Conservation (phyloP, 2,329 filamentous ascomycete species). For the Zarea fungicola region DNA sequence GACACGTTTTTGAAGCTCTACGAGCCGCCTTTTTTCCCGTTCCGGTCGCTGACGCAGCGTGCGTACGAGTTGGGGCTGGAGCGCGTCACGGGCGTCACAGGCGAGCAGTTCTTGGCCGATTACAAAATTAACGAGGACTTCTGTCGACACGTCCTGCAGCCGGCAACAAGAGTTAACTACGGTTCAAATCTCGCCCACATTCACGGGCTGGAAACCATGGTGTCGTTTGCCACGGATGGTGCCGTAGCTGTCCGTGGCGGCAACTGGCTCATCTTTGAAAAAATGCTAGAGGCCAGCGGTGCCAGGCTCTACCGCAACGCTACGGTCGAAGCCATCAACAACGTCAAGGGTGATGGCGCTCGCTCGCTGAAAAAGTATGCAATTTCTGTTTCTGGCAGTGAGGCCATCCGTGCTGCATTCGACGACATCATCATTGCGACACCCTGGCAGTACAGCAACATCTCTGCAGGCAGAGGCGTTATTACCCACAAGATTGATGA, state of each 20-base stretch:
- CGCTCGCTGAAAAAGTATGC: slow-evolving; percentile 41
- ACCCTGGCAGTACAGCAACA: slow-evolving; percentile 74
- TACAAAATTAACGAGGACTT: slow-evolving; percentile 66
- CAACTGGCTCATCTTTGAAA: slow-evolving; percentile 92
- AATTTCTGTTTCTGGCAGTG: slow-evolving; percentile 33
- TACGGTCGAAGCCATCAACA: slow-evolving; percentile 53
- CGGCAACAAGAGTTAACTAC: slow-evolving; percentile 90
- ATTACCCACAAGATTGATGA: slow-evolving; percentile 65
- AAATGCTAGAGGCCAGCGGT: slow-evolving; percentile 64
- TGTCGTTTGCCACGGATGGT: slow-evolving; percentile 84
- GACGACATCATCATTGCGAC: slow-evolving; percentile 79
- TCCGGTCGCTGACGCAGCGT: slow-evolving; percentile 65
- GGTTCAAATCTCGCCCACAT: slow-evolving; percentile 82
- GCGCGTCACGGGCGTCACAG: slow-evolving; percentile 63
- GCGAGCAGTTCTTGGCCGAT: slow-evolving; percentile 62
- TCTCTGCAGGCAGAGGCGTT: slow-evolving; percentile 58
- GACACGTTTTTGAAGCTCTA: slow-evolving; percentile 76
- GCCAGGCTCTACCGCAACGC: slow-evolving; percentile 62
- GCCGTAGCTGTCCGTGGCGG: slow-evolving; percentile 75
- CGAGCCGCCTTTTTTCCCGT: slow-evolving; percentile 76
- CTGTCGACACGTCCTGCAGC: slow-evolving; percentile 77
- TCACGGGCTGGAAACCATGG: slow-evolving; percentile 84
- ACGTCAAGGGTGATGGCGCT: slow-evolving; percentile 34
- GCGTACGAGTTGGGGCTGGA: slow-evolving; percentile 63
- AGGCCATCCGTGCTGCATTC: slow-evolving; percentile 51